Evolutionary conservation across 805 yeast species (phyloP).

Genomic region (Pichia ethanolica): DNA sequence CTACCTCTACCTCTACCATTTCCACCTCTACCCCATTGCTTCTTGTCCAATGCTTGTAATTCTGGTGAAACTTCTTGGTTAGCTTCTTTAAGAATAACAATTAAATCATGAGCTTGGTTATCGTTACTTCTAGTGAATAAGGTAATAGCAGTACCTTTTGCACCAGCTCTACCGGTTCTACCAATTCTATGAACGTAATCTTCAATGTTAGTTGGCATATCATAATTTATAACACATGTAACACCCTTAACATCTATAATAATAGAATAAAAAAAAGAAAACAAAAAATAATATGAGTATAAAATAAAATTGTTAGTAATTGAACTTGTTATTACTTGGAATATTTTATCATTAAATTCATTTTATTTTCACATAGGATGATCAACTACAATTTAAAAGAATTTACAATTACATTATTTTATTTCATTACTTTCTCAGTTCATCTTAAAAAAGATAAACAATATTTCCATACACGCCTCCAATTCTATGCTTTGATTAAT

Average conservation of each 20-base stretch:
- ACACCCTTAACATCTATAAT: conserved; percentile 90
- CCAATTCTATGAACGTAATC: conserved; percentile 99
- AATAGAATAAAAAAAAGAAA: conserved; percentile 12
- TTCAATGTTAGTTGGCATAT: conserved; percentile 97
- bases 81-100: conserved; percentile 90
- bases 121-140: conserved; percentile 85
- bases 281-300: conserved; percentile 11
- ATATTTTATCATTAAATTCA: no score
- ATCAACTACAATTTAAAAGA: no score
- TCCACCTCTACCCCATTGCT: conserved; percentile 51
- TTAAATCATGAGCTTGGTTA: conserved; percentile 82
- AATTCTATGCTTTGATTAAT: no score
- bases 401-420: no score
- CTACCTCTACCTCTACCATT: conserved; percentile 39
- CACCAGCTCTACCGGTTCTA: conserved; percentile 99
- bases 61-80: conserved; percentile 83
- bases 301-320: neutral
- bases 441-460: no score
- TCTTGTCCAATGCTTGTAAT: conserved; percentile 67
- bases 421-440: no score
- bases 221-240: conserved; percentile 86
- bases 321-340: no score
- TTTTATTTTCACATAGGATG: no score
- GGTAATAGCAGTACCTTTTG: conserved; percentile 90
- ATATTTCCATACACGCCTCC: no score